A percentile compares a stretch with the other conserved stretches of the same genome.
Conservation (phyloP, 192 early-diverging fungal genomes). For the Oehlia diaphana region DNA sequence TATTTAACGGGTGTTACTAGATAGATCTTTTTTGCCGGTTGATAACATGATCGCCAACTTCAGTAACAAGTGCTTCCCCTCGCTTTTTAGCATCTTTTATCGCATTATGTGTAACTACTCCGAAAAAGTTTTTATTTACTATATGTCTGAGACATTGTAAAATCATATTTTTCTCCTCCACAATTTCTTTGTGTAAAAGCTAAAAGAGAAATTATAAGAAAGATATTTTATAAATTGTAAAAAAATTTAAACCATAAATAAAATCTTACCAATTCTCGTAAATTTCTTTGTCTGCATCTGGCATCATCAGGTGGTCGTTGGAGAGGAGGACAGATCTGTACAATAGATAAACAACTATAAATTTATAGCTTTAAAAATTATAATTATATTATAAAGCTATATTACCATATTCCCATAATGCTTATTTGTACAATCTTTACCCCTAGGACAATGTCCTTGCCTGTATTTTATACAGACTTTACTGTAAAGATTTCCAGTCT, state of each 20-base stretch:
- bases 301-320: conserved; percentile 2
- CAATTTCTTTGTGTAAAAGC: conserved; percentile 17
- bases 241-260: not conserved
- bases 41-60: not conserved
- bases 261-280: conserved; percentile 4
- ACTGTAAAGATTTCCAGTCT: not conserved
- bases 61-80: not conserved
- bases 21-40: too few relatives aligned
- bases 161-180: conserved; percentile 17
- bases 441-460: conserved; percentile 7
- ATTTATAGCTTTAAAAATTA: not conserved
- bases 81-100: not conserved
- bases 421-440: conserved; percentile 9
- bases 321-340: conserved; percentile 1
- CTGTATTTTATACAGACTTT: conserved; percentile 10
- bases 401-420: conserved; percentile 6
- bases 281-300: not conserved
- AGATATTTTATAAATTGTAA: not conserved
- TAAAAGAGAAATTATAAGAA: not conserved
- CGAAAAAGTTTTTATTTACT: conserved; percentile 24
- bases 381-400: not conserved
- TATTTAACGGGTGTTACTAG: too few relatives aligned
- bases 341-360: not conserved
- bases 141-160: conserved; percentile 23
- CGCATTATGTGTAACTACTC: not conserved